phyloP scores from a whole-genome alignment of 2,329 filamentous ascomycete genomes.

The Fusarium musae region DNA sequence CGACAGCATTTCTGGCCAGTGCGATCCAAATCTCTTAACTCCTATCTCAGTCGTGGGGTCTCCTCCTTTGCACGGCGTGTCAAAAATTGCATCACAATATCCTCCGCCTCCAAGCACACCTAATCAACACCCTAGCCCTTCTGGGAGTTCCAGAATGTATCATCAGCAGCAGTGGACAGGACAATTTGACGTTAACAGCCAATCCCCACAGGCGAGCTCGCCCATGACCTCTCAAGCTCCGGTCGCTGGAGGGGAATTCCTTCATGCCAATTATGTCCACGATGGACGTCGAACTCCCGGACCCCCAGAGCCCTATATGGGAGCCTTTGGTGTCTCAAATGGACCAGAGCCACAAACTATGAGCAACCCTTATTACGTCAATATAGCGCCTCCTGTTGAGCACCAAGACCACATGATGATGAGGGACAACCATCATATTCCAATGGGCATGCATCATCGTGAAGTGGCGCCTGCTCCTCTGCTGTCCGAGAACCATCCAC shows the following conservation, averaged over 20 bases:
- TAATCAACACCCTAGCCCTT: constrained; percentile 60
- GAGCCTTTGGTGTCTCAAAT: constrained; percentile 51
- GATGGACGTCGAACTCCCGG: constrained; percentile 53
- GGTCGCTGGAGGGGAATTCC: constrained; percentile 50
- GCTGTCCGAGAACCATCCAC: constrained; percentile 38
- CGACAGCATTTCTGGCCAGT: constrained; percentile 47
- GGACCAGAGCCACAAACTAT: constrained; percentile 42
- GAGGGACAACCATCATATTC: constrained; percentile 34
- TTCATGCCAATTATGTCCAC: constrained; percentile 51
- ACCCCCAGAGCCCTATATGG: constrained; percentile 52
- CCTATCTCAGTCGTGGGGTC: constrained; percentile 62
- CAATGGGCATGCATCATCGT: constrained; percentile 42
- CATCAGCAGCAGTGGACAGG: constrained; percentile 55
- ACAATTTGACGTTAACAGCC: constrained; percentile 55
- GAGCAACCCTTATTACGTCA: constrained; percentile 46
- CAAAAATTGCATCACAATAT: constrained; percentile 56
- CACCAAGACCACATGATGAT: constrained; percentile 45
- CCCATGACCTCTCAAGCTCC: constrained; percentile 56
- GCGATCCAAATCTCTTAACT: constrained; percentile 60
- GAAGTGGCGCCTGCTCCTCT: constrained; percentile 40
- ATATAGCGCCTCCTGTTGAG: constrained; percentile 40
- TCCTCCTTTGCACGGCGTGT: constrained; percentile 58
- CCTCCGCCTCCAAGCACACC: constrained; percentile 50
- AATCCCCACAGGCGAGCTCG: constrained; percentile 57
- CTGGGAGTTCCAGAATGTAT: constrained; percentile 60